Evolutionary conservation across 108 stramenopile genomes (phyloP).

Genomic region (Epithemia pelagica): DNA sequence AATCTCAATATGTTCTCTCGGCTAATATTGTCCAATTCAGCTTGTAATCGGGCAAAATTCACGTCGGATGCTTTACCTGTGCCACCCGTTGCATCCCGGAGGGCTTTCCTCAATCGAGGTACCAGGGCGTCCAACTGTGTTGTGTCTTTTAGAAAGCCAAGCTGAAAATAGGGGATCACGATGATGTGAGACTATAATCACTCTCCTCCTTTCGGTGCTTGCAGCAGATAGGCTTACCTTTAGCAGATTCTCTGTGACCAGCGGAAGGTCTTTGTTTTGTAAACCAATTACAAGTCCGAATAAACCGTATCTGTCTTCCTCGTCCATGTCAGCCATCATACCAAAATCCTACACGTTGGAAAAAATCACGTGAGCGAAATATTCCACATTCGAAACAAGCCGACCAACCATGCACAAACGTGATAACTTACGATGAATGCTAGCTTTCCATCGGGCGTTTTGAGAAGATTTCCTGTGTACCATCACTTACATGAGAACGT

Average conservation of each 20-base stretch:
- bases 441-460: constrained; percentile 50
- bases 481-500: not conserved
- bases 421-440: constrained; percentile 34
- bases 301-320: constrained; percentile 84
- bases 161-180: constrained; percentile 22
- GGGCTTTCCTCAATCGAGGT: constrained; percentile 68
- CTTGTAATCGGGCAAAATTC: constrained; percentile 75
- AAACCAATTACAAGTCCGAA: constrained; percentile 86
- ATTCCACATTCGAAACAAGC: constrained; percentile 55
- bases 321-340: constrained; percentile 92
- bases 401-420: not conserved
- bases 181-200: not conserved
- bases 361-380: too few species aligned
- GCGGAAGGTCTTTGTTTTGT: constrained; percentile 73
- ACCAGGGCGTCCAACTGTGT: constrained; percentile 74
- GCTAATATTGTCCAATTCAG: constrained; percentile 72
- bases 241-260: constrained; percentile 81
- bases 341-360: constrained; percentile 82
- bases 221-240: constrained; percentile 34
- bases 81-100: constrained; percentile 76
- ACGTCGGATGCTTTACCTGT: constrained; percentile 86
- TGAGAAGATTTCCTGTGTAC: constrained; percentile 41
- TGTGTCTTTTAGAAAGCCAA: constrained; percentile 82
- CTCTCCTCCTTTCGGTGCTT: not conserved
- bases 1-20: constrained; percentile 74